Conservation (phyloP, 2,329 filamentous ascomycete genomes). For the Cladosporium phlei region DNA sequence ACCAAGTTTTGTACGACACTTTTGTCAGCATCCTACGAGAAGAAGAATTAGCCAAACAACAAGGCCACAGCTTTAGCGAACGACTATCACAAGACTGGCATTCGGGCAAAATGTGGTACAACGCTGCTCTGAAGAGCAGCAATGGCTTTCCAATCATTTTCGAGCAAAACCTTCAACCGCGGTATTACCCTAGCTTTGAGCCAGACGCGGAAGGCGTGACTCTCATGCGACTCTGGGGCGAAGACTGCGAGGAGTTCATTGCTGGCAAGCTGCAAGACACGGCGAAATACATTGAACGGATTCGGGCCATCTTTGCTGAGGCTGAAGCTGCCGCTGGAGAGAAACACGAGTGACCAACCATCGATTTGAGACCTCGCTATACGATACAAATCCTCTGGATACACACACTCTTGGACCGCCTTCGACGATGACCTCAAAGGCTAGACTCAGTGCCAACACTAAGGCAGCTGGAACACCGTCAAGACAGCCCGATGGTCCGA, state of each 20-base stretch:
- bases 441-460: too few species aligned
- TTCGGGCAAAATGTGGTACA: conserved; percentile 38
- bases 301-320: background rate
- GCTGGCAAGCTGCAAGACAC: background rate
- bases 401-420: too few species aligned
- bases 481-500: conserved; percentile 3
- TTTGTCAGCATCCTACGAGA: conserved; percentile 11
- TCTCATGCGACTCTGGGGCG: background rate
- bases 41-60: conserved; percentile 7
- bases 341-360: too few species aligned
- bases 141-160: conserved; percentile 14
- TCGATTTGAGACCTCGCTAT: too few species aligned
- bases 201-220: background rate
- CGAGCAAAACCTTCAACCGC: conserved; percentile 13
- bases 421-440: too few species aligned
- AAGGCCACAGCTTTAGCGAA: conserved; percentile 3
- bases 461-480: background rate
- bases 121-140: conserved; percentile 11
- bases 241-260: background rate
- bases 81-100: conserved; percentile 12
- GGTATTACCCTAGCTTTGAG: conserved; percentile 5
- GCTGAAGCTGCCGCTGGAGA: too few species aligned
- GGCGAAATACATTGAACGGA: background rate
- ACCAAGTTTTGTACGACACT: conserved; percentile 10
- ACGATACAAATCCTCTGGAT: too few species aligned